Evolutionary conservation across 2,329 filamentous ascomycete genomes (phyloP), one percentile per base, ranked within the genome.

Genomic region (Epichloe sylvatica): DNA sequence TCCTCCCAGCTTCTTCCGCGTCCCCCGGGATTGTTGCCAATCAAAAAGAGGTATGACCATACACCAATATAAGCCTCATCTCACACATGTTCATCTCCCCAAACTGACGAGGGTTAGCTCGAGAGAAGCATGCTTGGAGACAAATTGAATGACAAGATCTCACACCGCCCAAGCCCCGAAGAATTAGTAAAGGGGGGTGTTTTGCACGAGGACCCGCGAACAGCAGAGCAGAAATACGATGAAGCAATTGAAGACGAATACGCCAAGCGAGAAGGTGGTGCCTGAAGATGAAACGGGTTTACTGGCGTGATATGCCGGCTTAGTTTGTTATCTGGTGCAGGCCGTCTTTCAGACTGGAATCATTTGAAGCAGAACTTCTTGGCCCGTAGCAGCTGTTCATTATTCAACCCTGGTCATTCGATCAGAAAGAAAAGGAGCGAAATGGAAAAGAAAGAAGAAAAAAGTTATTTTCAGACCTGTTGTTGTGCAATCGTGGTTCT

Each of bases 71-170:
- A 13, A 21, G 19, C 25, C 7, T 9, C 41, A 12, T 34, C 5
- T 38, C 7, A 33, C 23, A 30, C 21, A 35, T 41, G 1, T 5
- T n/a, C 15, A 12, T 13, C 37, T 11, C 19, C 11, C 21, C 25
- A 30, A 30, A 43, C 39, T 36, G n/a, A 43, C 2, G 19, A 43
- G 19, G 19, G 5, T 11, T 11, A 77, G 71, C 80, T 96, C 40
- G 80, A 89, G 67, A 88, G 83, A 64, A 83, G 88, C 66, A 95
- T 96, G 89, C 79, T 84, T 13, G 84, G 81, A 52, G 86, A 95
- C 65, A 84, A 77, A 49, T 75, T 96, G 54, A 92, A 94, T 66
- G 88, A 94, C 61, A 90, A 90, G 66, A 80, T 96, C 54, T 78
- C 84, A 60, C 76, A 83, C 59, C 77, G 90, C 19, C 90, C 90